Conservation (phyloP, 2,329 filamentous ascomycete species). For the Didymella exigua region DNA sequence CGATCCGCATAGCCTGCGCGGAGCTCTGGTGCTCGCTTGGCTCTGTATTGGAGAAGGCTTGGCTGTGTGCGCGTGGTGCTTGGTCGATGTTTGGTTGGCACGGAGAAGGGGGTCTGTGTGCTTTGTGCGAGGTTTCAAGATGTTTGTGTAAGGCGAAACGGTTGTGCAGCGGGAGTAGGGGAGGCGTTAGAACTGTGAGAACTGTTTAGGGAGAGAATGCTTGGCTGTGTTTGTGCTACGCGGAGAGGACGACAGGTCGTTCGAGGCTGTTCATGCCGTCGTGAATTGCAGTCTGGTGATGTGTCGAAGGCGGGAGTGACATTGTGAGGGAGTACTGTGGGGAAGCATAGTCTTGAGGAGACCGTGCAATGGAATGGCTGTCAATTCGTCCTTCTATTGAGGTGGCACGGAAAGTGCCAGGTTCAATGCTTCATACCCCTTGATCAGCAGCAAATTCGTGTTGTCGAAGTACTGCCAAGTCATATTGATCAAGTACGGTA, state of each 20-base stretch:
- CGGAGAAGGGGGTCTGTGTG: background rate
- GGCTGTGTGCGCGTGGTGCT: constrained; percentile 3
- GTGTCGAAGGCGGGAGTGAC: background rate
- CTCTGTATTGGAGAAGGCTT: constrained; percentile 3
- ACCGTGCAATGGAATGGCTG: background rate
- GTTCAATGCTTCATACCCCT: background rate
- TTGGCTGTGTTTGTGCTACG: constrained; percentile 18
- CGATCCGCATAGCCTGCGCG: background rate
- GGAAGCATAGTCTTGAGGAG: background rate
- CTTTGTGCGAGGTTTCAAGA: background rate
- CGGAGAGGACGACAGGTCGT: background rate
- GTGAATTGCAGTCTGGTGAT: background rate
- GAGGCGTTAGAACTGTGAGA: too few species aligned
- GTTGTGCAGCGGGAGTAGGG: constrained; percentile 10
- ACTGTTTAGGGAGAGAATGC: too few species aligned
- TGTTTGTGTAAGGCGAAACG: constrained; percentile 9
- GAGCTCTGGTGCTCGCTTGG: constrained; percentile 1
- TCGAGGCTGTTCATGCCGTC: background rate
- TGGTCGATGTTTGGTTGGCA: background rate
- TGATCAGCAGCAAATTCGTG: background rate
- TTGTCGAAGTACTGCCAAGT: background rate
- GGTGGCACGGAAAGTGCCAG: background rate
- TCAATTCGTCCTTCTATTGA: background rate
- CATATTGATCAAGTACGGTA: background rate
- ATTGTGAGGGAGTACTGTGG: background rate